These are phyloP conservation scores for Pseudogymnoascus sp. DNA, from an alignment of 2,329 filamentous ascomycete species.

Conservation along the genomic window DNA sequence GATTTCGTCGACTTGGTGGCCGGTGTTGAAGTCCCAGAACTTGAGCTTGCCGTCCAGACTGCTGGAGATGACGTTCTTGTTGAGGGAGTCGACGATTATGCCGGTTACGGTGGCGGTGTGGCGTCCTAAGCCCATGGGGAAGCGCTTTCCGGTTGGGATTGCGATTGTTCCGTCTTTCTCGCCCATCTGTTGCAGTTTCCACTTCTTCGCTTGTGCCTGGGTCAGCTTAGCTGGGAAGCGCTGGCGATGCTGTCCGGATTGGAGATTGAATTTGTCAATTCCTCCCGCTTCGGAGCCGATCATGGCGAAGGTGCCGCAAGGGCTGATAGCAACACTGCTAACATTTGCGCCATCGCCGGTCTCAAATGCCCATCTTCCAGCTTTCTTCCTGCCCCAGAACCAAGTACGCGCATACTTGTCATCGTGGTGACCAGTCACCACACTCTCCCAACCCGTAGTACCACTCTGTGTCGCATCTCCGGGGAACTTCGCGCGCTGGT, in stretches of 20 bases:
- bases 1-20: constrained; percentile 70
- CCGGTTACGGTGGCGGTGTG: constrained; percentile 82
- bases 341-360: constrained; percentile 81
- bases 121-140: constrained; percentile 51
- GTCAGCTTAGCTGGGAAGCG: constrained; percentile 77
- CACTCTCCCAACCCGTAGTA: constrained; percentile 92
- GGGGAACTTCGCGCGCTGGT: constrained; percentile 50
- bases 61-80: constrained; percentile 78
- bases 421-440: constrained; percentile 84
- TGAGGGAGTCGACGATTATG: constrained; percentile 80
- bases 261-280: constrained; percentile 94
- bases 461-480: constrained; percentile 65
- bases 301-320: constrained; percentile 89
- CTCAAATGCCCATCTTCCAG: constrained; percentile 86
- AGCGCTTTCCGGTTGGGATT: constrained; percentile 21
- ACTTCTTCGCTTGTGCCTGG: constrained; percentile 68
- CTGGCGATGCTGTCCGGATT: constrained; percentile 84
- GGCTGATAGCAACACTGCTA: constrained; percentile 77
- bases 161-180: constrained; percentile 24
- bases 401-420: constrained; percentile 85
- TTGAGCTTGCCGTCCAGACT: constrained; percentile 88
- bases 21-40: constrained; percentile 94
- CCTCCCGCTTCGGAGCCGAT: constrained; percentile 77
- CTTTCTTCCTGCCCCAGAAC: constrained; percentile 95
- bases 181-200: constrained; percentile 58